These are phyloP conservation scores for Melocanna baccifera DNA, from an alignment of 176 grass and related monocot species.

Conservation along the genomic window DNA sequence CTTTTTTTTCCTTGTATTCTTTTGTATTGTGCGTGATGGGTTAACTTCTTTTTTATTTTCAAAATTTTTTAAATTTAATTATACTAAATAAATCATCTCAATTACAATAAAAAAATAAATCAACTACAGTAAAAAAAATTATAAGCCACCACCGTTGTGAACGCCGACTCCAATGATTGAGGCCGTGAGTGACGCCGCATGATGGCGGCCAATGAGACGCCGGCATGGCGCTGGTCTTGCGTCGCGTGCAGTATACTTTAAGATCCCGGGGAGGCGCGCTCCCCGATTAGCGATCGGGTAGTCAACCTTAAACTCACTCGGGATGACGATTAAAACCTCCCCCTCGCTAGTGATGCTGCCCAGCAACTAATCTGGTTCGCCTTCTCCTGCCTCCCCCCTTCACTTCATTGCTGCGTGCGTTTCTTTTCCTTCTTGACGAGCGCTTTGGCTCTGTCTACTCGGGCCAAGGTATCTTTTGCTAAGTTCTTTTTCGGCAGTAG, in stretches of 20 bases:
- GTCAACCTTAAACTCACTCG: conserved; percentile 36
- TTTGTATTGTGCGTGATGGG: no score
- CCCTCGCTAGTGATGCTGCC: not conserved
- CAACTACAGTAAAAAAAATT: no score
- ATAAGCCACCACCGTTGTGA: no score
- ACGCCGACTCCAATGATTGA: conserved; percentile 19
- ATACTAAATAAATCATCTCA: no score
- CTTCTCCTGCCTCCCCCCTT: not conserved
- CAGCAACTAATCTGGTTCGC: not conserved
- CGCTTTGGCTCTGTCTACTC: conserved; percentile 3
- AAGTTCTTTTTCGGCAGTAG: not conserved
- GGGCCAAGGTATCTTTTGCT: not conserved
- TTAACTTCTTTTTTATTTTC: no score
- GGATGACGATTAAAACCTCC: not conserved
- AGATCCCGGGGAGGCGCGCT: not conserved
- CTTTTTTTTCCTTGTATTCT: no score
- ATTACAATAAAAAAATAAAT: no score
- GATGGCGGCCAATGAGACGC: not conserved
- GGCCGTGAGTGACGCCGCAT: not conserved
- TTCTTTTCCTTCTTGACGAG: not conserved
- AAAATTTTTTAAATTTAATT: no score
- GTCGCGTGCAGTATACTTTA: conserved; percentile 13
- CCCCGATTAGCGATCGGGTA: not conserved
- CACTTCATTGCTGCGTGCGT: not conserved
- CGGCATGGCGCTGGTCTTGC: not conserved